Percentiles rank a stretch among this genome's conserved stretches.
Conservation (phyloP, 306 rosid species). For the Acacia melanoxylon region DNA sequence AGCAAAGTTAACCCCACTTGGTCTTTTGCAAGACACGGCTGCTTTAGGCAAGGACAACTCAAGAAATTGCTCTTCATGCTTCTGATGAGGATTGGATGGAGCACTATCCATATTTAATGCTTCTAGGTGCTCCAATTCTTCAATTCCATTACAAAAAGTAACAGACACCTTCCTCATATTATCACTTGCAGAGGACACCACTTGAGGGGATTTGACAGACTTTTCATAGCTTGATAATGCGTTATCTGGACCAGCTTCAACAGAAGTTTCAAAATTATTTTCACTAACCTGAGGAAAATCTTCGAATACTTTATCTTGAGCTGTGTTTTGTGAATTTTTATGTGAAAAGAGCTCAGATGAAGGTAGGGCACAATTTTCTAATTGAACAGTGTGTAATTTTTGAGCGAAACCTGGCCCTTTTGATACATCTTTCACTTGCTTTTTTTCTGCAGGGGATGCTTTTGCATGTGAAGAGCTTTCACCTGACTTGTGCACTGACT, state of each 20-base stretch:
- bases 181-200: conserved; percentile 30
- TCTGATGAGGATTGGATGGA: conserved; percentile 34
- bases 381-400: conserved; percentile 77
- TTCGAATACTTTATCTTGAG: conserved; percentile 36
- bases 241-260: conserved; percentile 45
- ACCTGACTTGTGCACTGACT: conserved; percentile 41
- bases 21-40: conserved; percentile 36
- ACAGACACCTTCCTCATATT: conserved; percentile 39
- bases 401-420: conserved; percentile 86
- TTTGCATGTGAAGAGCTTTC: conserved; percentile 47
- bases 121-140: conserved; percentile 25
- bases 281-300: conserved; percentile 28
- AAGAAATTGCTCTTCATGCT: conserved; percentile 40
- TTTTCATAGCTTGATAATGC: conserved; percentile 44
- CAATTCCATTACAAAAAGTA: conserved; percentile 38
- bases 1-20: conserved; percentile 24
- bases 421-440: conserved; percentile 86
- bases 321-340: conserved; percentile 56
- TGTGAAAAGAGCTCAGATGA: conserved; percentile 86
- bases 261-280: conserved; percentile 36
- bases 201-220: conserved; percentile 42
- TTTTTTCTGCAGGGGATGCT: conserved; percentile 74
- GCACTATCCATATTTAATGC: conserved; percentile 28
- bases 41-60: conserved; percentile 31
- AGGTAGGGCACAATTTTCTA: conserved; percentile 94